These are phyloP conservation scores for Maudiozyma pseudohumilis DNA, from an alignment of 805 yeast genomes.

Conservation along the genomic window DNA sequence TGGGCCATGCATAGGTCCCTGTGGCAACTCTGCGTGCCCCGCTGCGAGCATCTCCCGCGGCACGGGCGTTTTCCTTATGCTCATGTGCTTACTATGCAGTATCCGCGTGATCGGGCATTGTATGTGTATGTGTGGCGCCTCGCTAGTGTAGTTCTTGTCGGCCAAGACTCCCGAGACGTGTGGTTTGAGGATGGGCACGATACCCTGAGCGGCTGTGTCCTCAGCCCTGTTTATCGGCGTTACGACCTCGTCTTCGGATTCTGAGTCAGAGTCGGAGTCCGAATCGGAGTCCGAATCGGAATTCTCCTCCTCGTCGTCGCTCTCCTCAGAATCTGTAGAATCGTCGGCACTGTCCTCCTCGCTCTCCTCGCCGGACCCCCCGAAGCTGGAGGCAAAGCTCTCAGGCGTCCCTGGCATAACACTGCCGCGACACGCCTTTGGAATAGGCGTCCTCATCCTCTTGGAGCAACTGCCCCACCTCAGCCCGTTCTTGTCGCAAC, in stretches of 20 bases:
- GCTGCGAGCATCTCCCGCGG: constrained; percentile 5
- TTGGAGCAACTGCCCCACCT: constrained; percentile 4
- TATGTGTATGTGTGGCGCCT: constrained; percentile 7
- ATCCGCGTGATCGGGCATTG: constrained; percentile 5
- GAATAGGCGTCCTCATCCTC: constrained; percentile 10
- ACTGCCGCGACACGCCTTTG: constrained; percentile 1
- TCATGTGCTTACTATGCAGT: constrained; percentile 4
- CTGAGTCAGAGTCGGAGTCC: not conserved
- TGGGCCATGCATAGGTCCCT: not conserved
- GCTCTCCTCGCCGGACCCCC: not conserved
- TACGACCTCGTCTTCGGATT: not conserved
- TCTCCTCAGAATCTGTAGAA: constrained; percentile 1
- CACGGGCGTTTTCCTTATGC: constrained; percentile 9
- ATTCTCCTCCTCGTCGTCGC: not conserved
- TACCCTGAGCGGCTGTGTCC: not conserved
- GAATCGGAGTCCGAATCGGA: not conserved
- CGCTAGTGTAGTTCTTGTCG: not conserved
- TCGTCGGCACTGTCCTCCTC: not conserved
- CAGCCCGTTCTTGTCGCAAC: not conserved
- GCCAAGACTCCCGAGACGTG: not conserved
- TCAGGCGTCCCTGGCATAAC: constrained; percentile 2
- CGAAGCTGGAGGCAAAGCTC: constrained; percentile 3
- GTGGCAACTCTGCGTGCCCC: too few species aligned
- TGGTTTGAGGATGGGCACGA: constrained; percentile 1
- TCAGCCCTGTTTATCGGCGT: not conserved